Evolutionary conservation across 2,329 filamentous ascomycete species (phyloP).

Genomic region (Colletotrichum higginsianum): DNA sequence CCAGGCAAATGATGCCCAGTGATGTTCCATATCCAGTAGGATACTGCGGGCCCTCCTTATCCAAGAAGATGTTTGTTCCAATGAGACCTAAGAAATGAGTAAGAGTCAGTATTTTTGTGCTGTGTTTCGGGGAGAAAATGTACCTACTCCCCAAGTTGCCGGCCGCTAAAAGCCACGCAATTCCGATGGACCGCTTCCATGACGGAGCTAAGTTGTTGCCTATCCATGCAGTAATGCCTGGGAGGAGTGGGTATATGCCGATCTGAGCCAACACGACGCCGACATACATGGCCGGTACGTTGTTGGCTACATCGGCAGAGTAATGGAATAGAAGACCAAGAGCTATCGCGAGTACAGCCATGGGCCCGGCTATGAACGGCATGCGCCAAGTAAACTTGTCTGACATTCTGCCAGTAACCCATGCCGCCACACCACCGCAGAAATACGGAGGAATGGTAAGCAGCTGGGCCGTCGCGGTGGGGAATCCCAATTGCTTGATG

Average conservation of each 20-base stretch:
- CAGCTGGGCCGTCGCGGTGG: conserved; percentile 48
- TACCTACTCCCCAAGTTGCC: conserved; percentile 36
- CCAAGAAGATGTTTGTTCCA: conserved; percentile 57
- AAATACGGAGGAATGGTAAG: conserved; percentile 55
- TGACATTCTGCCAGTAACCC: conserved; percentile 49
- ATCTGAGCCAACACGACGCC: conserved; percentile 7
- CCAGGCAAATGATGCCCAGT: conserved; percentile 22
- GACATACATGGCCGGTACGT: conserved; percentile 48
- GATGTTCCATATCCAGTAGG: conserved; percentile 53
- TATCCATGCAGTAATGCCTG: conserved; percentile 46
- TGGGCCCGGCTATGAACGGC: conserved; percentile 54
- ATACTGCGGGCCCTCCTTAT: conserved; percentile 53
- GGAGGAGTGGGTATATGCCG: conserved; percentile 52
- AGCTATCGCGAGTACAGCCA: conserved; percentile 50
- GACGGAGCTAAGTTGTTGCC: conserved; percentile 47
- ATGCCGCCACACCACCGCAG: conserved; percentile 49
- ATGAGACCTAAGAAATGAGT: conserved; percentile 50
- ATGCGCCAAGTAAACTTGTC: conserved; percentile 56
- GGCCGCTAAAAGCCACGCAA: conserved; percentile 45
- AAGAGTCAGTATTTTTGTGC: not conserved
- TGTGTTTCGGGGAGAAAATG: not conserved
- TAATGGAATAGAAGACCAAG: conserved; percentile 53
- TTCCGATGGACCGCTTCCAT: conserved; percentile 46
- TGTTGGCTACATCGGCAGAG: conserved; percentile 53
- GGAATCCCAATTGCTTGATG: conserved; percentile 57